Base-by-base conservation (phyloP, 2,329 filamentous ascomycete species). In the Paradendryphiella salina region DNA sequence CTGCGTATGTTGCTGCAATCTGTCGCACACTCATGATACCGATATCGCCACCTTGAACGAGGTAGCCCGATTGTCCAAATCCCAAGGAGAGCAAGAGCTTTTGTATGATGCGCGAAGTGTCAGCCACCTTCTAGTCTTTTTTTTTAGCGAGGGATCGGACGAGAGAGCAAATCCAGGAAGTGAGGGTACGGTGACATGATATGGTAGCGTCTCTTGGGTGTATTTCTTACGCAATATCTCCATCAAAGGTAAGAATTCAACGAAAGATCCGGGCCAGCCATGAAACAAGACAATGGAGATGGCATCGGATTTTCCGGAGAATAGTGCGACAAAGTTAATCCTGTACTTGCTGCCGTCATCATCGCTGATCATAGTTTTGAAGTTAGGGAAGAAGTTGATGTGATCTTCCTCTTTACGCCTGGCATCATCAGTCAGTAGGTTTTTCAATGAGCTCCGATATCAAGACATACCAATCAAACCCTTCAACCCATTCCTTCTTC, bases 1-100 rank as follows among this genome's bases (percentile, higher is more conserved):
- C 74, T 0, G 74, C 61, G 38, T 76, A 75, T 1, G 63, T 66
- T 0, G 67, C 70, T 3, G 75, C 76, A 36, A 84, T 62, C 0
- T 74, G 55, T 10, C 79, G 67, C 0, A 75, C 68, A 4, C 83
- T 49, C 20, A 73, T 66, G 35, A 73, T 75, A 2, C 81, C 80
- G 1, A 85, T 71, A 57, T 86, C 83, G 3, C 83, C 83, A 8
- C 83, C 83, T 63, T 85, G 82, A 0, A 75, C 75, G 6, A 83
- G 64, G 54, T 85, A 85, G 0, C 78, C 78, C 1, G 56, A 53
- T 21, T 39, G 13, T 0, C 70, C 73, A 38, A 85, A 82, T 0
- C 82, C 83, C 3, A 85, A 73, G 0, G 72, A 72, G 1, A 78
- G 52, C 76, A 85, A 80, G 2, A 85, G 57, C 17, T 76, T 72